Base-by-base conservation (phyloP, 2,329 filamentous ascomycete genomes). In the Cryoendolithus antarcticus region DNA sequence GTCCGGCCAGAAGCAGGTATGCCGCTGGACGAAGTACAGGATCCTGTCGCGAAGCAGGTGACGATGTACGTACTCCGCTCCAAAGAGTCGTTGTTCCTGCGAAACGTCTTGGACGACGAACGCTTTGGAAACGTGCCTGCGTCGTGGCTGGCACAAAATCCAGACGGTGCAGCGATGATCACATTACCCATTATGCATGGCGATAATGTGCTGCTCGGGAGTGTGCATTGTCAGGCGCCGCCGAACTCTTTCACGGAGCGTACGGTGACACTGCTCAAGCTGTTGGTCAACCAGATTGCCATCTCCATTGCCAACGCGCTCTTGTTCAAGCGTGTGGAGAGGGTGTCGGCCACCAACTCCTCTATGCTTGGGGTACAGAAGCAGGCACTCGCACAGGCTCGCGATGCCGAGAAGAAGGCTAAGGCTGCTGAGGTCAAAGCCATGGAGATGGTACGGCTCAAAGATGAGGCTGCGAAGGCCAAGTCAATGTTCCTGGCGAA, bases 401-500 rank as follows among this genome's bases (percentile, higher is more conserved):
- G 78, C 40, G 74, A 79, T 44, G 79, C 82, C 1, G 82, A 88
- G 58, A 72, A 72, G 44, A 86, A 86, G 57, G 82, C 83, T 7
- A 86, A 85, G 57, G 65, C 74, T 38, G 83, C 83, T 1, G 82
- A 88, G 56, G 75, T 80, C 1, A 76, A 85, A 54, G 83, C 83
- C 6, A 77, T 83, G 54, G 74, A 79, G 44, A 86, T 85, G 56
- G 82, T 88, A 56, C 80, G 83, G 60, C 70, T 88, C 30, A 85
- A 85, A 10, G 82, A 89, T 55, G 83, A 89, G 58, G 83, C 83
- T 8, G 82, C 82, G 13, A 85, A 82, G 59, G 83, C 82, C 30
- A 89, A 89, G 58, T 82, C 78, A 2, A 84, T 88, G 41, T 89
- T 89, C 56, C 53, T 72, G 3, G 69, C 69, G 4, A 72, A 72